phyloP scores from a whole-genome alignment of 2,329 filamentous ascomycete species.

The Coniella vitis region DNA sequence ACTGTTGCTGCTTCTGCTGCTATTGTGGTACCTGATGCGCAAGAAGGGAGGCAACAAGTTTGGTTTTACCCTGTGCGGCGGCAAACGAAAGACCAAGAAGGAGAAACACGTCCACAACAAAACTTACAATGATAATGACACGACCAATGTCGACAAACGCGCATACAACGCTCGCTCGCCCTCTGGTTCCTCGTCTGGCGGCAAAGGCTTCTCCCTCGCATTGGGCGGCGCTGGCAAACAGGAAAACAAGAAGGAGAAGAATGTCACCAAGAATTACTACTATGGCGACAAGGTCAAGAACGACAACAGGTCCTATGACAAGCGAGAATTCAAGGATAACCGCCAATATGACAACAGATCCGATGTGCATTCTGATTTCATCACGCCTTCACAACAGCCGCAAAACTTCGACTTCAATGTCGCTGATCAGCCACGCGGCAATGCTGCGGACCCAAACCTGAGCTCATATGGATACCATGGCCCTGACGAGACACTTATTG shows the following conservation, averaged over 20 bases:
- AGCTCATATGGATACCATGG: background rate
- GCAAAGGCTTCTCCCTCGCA: background rate
- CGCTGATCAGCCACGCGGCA: background rate
- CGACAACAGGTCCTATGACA: slow-evolving; percentile 13
- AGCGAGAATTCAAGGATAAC: slow-evolving; percentile 1
- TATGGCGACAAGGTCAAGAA: slow-evolving; percentile 11
- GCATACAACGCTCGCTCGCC: slow-evolving; percentile 6
- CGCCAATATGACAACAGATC: slow-evolving; percentile 6
- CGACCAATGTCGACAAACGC: slow-evolving; percentile 12
- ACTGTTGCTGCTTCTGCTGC: slow-evolving; percentile 19
- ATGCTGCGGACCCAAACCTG: background rate
- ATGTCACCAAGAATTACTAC: slow-evolving; percentile 9
- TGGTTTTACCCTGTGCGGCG: slow-evolving; percentile 10
- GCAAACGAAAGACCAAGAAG: slow-evolving; percentile 15
- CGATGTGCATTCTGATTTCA: background rate
- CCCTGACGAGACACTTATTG: background rate
- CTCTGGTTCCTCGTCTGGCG: background rate
- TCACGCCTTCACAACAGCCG: background rate
- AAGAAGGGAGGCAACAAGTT: slow-evolving; percentile 19
- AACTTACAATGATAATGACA: slow-evolving; percentile 5
- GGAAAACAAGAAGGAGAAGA: slow-evolving; percentile 7
- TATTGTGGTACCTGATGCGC: slow-evolving; percentile 21
- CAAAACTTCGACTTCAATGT: slow-evolving; percentile 9
- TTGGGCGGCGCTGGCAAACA: background rate
- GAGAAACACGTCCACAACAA: slow-evolving; percentile 9